Evolutionary conservation across 2,329 filamentous ascomycete genomes (phyloP).

Genomic region (Claviceps sp.): DNA sequence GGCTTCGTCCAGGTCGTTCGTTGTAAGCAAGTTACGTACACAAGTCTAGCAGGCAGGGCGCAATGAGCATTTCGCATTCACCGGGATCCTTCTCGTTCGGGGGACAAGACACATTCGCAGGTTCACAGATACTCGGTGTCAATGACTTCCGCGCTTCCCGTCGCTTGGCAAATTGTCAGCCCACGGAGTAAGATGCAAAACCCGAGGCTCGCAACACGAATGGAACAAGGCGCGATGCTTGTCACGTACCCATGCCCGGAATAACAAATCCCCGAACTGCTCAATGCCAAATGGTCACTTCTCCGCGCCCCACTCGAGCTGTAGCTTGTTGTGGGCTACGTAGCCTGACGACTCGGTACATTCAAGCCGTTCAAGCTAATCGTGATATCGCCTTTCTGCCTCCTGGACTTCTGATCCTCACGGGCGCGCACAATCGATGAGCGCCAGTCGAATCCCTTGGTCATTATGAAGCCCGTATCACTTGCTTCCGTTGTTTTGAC

Average conservation of each 20-base stretch:
- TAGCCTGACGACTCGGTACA: conserved; percentile 4
- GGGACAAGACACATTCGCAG: too few species aligned
- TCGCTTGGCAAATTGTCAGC: neutral
- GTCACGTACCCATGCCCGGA: neutral
- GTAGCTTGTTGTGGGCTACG: conserved; percentile 1
- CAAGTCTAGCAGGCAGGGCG: too few species aligned
- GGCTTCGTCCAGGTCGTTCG: too few species aligned
- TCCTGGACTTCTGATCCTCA: conserved; percentile 6
- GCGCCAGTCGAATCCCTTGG: conserved; percentile 13
- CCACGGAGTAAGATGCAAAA: neutral
- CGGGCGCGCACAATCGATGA: conserved; percentile 21
- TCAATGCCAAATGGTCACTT: conserved; percentile 2
- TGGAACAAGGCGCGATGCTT: neutral
- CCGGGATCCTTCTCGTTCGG: too few species aligned
- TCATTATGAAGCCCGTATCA: conserved; percentile 29
- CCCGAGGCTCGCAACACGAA: too few species aligned
- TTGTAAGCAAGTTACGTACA: too few species aligned
- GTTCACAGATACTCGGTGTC: too few species aligned
- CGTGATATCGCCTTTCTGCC: conserved; percentile 1
- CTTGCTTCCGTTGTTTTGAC: conserved; percentile 46
- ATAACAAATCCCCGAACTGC: conserved; percentile 6
- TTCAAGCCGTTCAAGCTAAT: neutral
- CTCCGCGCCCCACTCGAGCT: neutral
- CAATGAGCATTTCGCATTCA: too few species aligned
- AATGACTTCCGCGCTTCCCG: neutral